Evolutionary conservation across 176 grass and related monocot species (phyloP), one percentile per base, ranked within the genome.

Genomic region (Hyparrhenia diplandra): DNA sequence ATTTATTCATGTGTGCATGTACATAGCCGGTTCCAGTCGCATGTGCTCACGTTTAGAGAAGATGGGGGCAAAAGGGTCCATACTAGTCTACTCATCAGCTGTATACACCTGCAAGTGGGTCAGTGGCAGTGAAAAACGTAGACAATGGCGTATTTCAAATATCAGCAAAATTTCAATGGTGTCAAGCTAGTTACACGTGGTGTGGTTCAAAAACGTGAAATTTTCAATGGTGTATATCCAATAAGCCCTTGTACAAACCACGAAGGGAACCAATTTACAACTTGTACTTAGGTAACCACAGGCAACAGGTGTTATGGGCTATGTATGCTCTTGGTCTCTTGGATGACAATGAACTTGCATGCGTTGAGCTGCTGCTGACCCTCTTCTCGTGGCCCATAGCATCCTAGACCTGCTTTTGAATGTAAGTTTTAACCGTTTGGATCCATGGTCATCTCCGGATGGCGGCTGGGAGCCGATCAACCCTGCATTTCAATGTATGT

Each of bases 391-490:
- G 21, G 43, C 31, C 58, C 69, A n/a, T 5, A 71, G 43, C 24
- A 69, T n/a, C 41, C 13, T 21, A 57, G 9, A 57, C 52, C 52
- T 57, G 52, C 8, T 23, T 58, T 25, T 25, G n/a, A 0, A 25
- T 5, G 10, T 25, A 59, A 25, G 10, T 25, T 54, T 58, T 59
- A 59, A 59, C 55, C 0, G 55, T 25, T 59, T 25, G 9, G 21
- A 49, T 78, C 35, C 67, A 45, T 10, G 21, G 2, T 75, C 62
- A 86, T 79, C 20, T 75, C 24, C 5, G 17, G 34, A 71, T 71
- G 13, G 81, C 6, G 14, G 29, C 39, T 52, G 91, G 85, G 43
- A 75, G 64, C 35, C 90, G 93, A 82, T 71, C 88, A 59, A 92
- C 87, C 71, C 93, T 95, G 85, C 68, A 58, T 24, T 69, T 66